Evolutionary conservation across 1,139 yeast species (phyloP).

Genomic region (Candida albicans): DNA sequence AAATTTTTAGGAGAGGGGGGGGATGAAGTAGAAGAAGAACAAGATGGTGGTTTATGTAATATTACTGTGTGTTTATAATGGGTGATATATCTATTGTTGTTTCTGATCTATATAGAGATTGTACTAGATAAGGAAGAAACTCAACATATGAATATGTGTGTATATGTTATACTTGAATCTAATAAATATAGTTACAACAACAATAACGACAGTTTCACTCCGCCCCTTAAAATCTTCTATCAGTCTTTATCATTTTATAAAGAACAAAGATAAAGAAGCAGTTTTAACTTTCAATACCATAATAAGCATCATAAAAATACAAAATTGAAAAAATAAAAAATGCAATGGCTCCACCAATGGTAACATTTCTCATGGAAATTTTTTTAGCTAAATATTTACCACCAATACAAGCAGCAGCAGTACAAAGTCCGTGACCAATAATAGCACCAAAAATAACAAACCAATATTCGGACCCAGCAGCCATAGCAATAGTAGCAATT

Average conservation of each 20-base stretch:
- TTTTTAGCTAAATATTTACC: constrained; percentile 88
- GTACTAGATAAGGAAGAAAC: neutral
- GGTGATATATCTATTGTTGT: neutral
- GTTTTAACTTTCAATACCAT: constrained; percentile 24
- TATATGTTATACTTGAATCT: neutral
- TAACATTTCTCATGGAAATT: constrained; percentile 88
- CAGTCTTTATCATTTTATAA: neutral
- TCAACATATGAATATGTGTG: neutral
- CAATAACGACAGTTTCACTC: too few relatives aligned
- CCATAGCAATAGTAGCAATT: constrained; percentile 97
- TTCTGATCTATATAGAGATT: neutral
- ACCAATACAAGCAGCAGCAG: constrained; percentile 89
- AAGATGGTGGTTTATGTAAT: too few relatives aligned
- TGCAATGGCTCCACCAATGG: constrained; percentile 86
- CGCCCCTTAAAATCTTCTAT: too few relatives aligned
- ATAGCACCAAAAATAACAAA: constrained; percentile 86
- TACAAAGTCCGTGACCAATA: constrained; percentile 87
- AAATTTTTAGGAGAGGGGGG: neutral
- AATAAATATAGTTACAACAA: constrained; percentile 1
- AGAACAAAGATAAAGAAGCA: neutral
- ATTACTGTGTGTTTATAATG: too few relatives aligned
- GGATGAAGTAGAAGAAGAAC: too few relatives aligned
- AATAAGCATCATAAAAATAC: constrained; percentile 70
- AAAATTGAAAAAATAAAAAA: constrained; percentile 79
- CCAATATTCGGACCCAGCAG: constrained; percentile 95